phyloP scores from a whole-genome alignment of 352 stramenopile species.

The Phytophthora crassamura region DNA sequence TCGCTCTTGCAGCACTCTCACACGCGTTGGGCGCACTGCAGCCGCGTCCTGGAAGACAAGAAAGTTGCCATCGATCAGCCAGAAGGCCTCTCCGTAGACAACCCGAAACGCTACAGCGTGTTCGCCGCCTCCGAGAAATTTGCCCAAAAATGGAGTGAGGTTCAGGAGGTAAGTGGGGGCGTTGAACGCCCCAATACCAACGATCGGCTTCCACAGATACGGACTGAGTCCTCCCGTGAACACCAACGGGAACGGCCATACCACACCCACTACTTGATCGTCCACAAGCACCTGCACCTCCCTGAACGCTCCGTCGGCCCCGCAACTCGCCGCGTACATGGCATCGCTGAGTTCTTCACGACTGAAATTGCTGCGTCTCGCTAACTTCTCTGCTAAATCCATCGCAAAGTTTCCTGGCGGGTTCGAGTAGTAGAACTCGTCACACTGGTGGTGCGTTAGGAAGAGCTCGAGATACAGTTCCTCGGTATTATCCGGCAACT shows the following conservation, averaged over 20 bases:
- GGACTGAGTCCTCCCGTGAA: conserved; percentile 81
- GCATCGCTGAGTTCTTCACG: conserved; percentile 3
- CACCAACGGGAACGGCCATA: conserved; percentile 80
- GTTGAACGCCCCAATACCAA: conserved; percentile 73
- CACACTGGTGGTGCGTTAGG: conserved; percentile 75
- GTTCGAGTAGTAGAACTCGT: conserved; percentile 84
- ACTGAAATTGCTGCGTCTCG: conserved; percentile 36
- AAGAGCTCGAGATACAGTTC: conserved; percentile 76
- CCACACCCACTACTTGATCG: conserved; percentile 60
- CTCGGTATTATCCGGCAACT: conserved; percentile 63
- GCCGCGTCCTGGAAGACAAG: conserved; percentile 57
- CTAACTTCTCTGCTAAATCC: conserved; percentile 27
- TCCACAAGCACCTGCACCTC: conserved; percentile 80
- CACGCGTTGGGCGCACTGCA: conserved; percentile 46
- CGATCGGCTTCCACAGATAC: conserved; percentile 81
- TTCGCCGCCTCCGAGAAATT: conserved; percentile 52
- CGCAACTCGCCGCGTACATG: conserved; percentile 9
- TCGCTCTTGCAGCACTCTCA: conserved; percentile 42
- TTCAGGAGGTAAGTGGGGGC: conserved; percentile 81
- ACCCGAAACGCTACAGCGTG: conserved; percentile 73
- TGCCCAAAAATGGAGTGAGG: conserved; percentile 72
- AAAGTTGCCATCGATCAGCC: conserved; percentile 71
- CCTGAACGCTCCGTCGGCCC: conserved; percentile 55
- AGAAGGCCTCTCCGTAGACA: conserved; percentile 72
- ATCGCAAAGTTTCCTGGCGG: conserved; percentile 35